Percentiles rank a stretch among this genome's conserved stretches.
Evolutionary conservation across 306 rosid genomes (phyloP).

Genomic region (Prunus mongolica): DNA sequence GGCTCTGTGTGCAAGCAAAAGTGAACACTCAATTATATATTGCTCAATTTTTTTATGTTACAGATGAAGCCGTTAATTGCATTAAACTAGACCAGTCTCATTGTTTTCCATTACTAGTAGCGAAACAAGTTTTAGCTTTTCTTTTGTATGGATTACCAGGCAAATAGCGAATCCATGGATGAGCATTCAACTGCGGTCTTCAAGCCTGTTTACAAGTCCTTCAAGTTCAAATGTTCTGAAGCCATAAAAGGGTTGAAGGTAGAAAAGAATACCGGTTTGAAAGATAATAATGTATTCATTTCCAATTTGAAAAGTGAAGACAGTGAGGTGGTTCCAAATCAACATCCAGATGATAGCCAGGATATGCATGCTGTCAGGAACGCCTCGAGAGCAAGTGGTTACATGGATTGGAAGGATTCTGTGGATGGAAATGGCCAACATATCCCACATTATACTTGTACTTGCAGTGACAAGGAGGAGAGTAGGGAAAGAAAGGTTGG

Average conservation of each 20-base stretch:
- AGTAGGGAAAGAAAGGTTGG: conserved; percentile 12
- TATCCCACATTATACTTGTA: too few relatives aligned
- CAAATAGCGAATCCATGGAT: conserved; percentile 20
- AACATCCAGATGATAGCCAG: conserved; percentile 11
- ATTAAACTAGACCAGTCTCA: neutral
- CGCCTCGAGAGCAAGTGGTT: neutral
- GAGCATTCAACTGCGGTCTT: conserved; percentile 17
- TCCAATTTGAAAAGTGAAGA: neutral
- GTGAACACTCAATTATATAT: too few relatives aligned
- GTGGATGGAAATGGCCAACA: neutral
- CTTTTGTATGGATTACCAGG: neutral
- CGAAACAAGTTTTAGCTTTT: neutral
- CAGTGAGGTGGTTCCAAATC: neutral
- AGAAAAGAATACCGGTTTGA: neutral
- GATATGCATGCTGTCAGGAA: conserved; percentile 1
- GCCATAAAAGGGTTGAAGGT: conserved; percentile 8
- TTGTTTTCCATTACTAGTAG: neutral
- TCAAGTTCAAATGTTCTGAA: conserved; percentile 29
- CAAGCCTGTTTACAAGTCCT: conserved; percentile 26
- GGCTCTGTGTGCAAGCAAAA: too few relatives aligned
- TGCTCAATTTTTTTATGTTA: too few relatives aligned
- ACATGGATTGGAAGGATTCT: conserved; percentile 16
- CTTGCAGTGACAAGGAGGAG: too few relatives aligned
- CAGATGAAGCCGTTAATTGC: neutral
- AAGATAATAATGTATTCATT: neutral